Evolutionary conservation across 169 alveolate genomes (phyloP).

Genomic region (Babesia microti): DNA sequence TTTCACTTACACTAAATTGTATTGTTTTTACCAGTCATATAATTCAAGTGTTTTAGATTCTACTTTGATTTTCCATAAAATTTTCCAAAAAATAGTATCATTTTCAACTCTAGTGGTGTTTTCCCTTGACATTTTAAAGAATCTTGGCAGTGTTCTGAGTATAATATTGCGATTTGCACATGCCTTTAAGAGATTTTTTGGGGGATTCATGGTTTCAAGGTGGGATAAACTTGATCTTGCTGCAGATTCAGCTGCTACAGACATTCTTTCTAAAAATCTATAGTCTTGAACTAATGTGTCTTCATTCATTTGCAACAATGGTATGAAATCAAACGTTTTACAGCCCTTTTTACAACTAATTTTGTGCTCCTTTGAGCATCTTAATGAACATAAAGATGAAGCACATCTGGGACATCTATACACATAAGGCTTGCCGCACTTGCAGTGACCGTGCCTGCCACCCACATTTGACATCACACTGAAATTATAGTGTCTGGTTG

Average conservation of each 20-base stretch:
- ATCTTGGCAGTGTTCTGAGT: constrained; percentile 12
- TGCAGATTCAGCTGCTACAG: constrained; percentile 28
- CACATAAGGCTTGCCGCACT: constrained; percentile 15
- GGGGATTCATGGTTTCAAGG: constrained; percentile 2
- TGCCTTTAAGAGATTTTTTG: constrained; percentile 16
- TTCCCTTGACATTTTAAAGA: constrained; percentile 2
- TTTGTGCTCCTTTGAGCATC: constrained; percentile 20
- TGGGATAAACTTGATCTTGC: constrained; percentile 27
- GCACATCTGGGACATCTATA: constrained; percentile 40
- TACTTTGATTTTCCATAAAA: constrained; percentile 30
- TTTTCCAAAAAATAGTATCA: constrained; percentile 20
- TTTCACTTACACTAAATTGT: constrained; percentile 15
- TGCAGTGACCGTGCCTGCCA: constrained; percentile 10
- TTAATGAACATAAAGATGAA: constrained; percentile 14
- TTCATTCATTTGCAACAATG: constrained; percentile 12
- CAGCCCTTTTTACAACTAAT: constrained; percentile 1
- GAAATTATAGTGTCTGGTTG: too few relatives aligned
- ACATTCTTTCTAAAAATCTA: constrained; percentile 11
- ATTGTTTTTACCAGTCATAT: too few relatives aligned
- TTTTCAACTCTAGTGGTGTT: constrained; percentile 22
- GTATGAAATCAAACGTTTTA: constrained; percentile 7
- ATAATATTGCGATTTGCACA: constrained; percentile 22
- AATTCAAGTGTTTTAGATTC: too few relatives aligned
- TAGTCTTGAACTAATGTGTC: constrained; percentile 15
- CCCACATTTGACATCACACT: too few relatives aligned